phyloP scores from a whole-genome alignment of 331 rosid species.

The Phaseolus coccineus region DNA sequence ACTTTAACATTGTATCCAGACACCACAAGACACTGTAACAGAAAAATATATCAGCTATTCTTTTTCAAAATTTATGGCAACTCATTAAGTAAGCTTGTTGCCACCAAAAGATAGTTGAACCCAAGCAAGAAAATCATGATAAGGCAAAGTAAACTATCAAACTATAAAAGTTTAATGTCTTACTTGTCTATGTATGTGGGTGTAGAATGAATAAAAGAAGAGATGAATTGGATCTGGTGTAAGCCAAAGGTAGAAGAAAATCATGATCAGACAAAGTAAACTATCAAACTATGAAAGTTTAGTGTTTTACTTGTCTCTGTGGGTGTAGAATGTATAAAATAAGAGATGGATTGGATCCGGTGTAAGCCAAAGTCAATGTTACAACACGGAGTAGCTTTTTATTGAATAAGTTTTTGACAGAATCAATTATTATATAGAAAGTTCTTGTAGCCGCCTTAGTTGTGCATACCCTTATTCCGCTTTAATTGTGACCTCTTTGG shows the following conservation, averaged over 20 bases:
- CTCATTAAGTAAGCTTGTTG: conserved; percentile 13
- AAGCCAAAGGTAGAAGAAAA: too few relatives aligned
- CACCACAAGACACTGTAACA: conserved; percentile 16
- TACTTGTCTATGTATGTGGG: not conserved
- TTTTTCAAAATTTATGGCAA: not conserved
- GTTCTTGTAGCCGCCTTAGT: too few relatives aligned
- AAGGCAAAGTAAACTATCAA: conserved; percentile 22
- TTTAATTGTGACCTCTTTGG: not conserved
- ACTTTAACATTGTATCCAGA: conserved; percentile 1
- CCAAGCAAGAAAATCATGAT: conserved; percentile 18
- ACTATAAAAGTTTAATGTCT: not conserved
- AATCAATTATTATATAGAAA: conserved; percentile 13
- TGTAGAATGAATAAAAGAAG: not conserved
- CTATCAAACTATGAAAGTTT: too few relatives aligned
- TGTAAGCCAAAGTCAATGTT: not conserved
- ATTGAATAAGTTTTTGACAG: not conserved
- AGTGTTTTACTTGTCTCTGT: too few relatives aligned
- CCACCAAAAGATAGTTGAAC: conserved; percentile 20
- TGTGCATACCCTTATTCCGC: too few relatives aligned
- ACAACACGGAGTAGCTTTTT: conserved; percentile 1
- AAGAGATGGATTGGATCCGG: not conserved
- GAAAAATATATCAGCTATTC: conserved; percentile 24
- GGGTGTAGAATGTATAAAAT: not conserved
- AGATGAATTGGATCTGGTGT: too few relatives aligned
- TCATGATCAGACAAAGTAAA: too few relatives aligned